Evolutionary conservation across 257 asterid genomes (phyloP).

Genomic region (Solanum chmielewskii): DNA sequence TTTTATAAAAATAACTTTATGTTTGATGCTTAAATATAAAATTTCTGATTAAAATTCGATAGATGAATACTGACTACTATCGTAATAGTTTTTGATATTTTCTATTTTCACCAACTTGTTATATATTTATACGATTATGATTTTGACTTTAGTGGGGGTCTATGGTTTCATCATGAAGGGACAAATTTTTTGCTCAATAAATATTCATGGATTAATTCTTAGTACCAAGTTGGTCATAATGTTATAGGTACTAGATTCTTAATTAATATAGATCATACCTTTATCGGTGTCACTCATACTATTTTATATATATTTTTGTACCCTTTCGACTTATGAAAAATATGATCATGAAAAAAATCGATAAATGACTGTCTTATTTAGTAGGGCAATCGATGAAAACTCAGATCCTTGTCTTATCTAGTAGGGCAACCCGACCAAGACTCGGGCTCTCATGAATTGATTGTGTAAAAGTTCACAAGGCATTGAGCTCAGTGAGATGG

Average conservation of each 20-base stretch:
- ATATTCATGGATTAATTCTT: not conserved
- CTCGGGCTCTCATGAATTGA: too few relatives aligned
- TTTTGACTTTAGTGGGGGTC: not conserved
- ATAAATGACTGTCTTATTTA: too few relatives aligned
- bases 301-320: not conserved
- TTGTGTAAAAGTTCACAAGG: not conserved
- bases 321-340: not conserved
- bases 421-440: too few relatives aligned
- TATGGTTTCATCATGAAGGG: not conserved
- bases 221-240: not conserved
- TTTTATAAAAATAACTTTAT: accelerated
- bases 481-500: too few relatives aligned
- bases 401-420: not conserved
- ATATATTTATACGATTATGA: not conserved
- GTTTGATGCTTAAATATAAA: accelerated
- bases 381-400: not conserved
- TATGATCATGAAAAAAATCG: not conserved
- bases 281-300: not conserved
- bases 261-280: not conserved
- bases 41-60: accelerated
- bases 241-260: not conserved
- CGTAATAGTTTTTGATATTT: not conserved
- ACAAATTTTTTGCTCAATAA: not conserved
- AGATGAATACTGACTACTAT: too few relatives aligned
- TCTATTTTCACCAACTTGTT: not conserved